Conservation (phyloP, 1,284 basidiomycete genomes). For the Pseudozyma hubeiensis region DNA sequence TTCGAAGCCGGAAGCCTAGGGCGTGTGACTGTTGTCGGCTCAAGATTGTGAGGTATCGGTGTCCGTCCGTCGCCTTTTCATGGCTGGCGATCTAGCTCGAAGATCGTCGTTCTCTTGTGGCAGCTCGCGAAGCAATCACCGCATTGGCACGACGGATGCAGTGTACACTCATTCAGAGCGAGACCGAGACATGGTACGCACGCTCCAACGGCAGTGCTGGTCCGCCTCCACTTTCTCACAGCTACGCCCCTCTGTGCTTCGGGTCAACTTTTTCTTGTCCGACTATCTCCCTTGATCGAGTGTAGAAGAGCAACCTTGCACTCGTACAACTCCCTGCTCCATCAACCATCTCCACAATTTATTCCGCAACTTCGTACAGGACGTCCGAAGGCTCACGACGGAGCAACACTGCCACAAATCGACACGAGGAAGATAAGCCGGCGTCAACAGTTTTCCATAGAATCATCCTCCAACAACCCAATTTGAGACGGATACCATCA, state of each 20-base stretch:
- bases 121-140: neutral
- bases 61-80: neutral
- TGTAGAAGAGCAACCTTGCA: neutral
- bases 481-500: conserved; percentile 1
- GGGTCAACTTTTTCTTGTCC: conserved; percentile 6
- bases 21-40: too few species aligned
- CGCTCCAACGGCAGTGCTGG: neutral
- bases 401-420: too few species aligned
- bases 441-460: too few species aligned
- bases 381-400: too few species aligned
- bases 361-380: too few species aligned
- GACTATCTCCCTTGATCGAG: neutral
- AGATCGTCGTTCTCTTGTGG: neutral
- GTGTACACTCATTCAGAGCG: too few species aligned
- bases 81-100: conserved; percentile 1
- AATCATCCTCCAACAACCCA: too few species aligned
- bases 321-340: too few species aligned
- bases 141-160: too few species aligned
- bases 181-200: neutral
- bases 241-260: neutral
- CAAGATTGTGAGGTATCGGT: too few species aligned
- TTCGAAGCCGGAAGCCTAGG: neutral
- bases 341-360: neutral
- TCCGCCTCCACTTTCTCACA: conserved; percentile 5
- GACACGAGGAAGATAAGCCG: too few species aligned